These are phyloP conservation scores for Aspergillus mulundensis DNA, from an alignment of 495 filamentous ascomycete genomes.

Conservation along the genomic window DNA sequence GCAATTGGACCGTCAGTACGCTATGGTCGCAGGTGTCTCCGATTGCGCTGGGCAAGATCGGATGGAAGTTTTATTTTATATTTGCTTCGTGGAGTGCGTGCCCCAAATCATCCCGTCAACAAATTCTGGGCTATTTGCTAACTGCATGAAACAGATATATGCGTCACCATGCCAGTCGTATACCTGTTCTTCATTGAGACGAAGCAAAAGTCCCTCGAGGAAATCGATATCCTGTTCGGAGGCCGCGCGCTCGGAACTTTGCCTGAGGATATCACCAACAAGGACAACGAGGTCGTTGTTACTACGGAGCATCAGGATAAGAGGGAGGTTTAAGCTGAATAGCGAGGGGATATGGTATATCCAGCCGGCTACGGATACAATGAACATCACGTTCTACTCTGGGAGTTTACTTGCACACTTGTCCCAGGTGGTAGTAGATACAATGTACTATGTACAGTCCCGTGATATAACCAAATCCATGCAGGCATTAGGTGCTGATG, in stretches of 20 bases:
- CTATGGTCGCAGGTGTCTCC: slow-evolving; percentile 50
- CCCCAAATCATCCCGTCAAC: not conserved
- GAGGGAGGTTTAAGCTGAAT: not conserved
- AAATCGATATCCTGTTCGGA: slow-evolving; percentile 54
- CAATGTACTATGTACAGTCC: not conserved
- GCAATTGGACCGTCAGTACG: slow-evolving; percentile 49
- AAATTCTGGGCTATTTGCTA: not conserved
- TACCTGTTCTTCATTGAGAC: slow-evolving; percentile 56
- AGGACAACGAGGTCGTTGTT: slow-evolving; percentile 13
- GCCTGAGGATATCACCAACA: slow-evolving; percentile 32
- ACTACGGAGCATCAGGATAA: slow-evolving; percentile 16
- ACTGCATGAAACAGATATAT: slow-evolving; percentile 23
- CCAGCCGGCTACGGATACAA: no score
- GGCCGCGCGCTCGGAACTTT: slow-evolving; percentile 42
- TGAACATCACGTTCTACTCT: no score
- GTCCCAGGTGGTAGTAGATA: not conserved
- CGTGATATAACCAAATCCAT: not conserved
- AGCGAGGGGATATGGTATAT: no score
- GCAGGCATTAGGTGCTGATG: not conserved
- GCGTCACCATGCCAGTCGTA: slow-evolving; percentile 35
- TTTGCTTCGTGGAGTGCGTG: slow-evolving; percentile 40
- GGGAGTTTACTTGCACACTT: no score
- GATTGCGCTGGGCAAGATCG: slow-evolving; percentile 38
- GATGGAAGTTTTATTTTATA: slow-evolving; percentile 47
- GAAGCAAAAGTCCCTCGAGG: slow-evolving; percentile 51